A percentile compares a stretch with the other conserved stretches of the same genome.
Evolutionary conservation across 75 land plant genomes (phyloP).

Genomic region (Sequoia sempervirens): DNA sequence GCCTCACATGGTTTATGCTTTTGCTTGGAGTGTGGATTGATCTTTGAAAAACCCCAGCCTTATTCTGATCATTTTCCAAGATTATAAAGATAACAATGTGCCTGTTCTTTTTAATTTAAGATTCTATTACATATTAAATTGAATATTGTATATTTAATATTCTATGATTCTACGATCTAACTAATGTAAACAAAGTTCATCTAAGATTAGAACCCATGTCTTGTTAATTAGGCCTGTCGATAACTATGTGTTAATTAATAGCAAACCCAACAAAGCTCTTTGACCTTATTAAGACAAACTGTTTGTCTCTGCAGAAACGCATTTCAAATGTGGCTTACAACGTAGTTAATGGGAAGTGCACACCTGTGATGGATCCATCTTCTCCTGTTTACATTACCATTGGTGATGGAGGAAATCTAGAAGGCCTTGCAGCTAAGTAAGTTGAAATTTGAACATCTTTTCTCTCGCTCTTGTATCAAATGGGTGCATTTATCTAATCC

Average conservation of each 20-base stretch:
- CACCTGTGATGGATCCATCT: constrained; percentile 28
- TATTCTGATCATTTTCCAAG: neutral
- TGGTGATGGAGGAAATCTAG: constrained; percentile 87
- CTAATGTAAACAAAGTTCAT: neutral
- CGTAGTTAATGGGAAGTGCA: constrained; percentile 52
- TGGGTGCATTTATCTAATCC: neutral
- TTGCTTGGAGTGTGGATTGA: neutral
- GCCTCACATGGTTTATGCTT: neutral
- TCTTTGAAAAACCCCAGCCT: neutral
- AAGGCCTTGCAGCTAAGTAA: constrained; percentile 73
- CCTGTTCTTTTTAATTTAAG: neutral
- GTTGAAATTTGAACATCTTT: constrained; percentile 14
- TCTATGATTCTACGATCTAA: too few relatives aligned
- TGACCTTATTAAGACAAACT: neutral
- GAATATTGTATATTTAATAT: too few relatives aligned
- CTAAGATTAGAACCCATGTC: neutral
- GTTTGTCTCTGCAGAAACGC: constrained; percentile 43
- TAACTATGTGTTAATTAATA: neutral
- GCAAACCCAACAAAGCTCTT: neutral
- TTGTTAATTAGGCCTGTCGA: neutral
- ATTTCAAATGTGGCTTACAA: constrained; percentile 68
- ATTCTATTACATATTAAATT: neutral
- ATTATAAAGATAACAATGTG: neutral
- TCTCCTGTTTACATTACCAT: constrained; percentile 75
- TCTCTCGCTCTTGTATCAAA: neutral